Evolutionary conservation across 345 rosid genomes (phyloP), one percentile per base, ranked within the genome.

Genomic region (Pugionium dolabratum): DNA sequence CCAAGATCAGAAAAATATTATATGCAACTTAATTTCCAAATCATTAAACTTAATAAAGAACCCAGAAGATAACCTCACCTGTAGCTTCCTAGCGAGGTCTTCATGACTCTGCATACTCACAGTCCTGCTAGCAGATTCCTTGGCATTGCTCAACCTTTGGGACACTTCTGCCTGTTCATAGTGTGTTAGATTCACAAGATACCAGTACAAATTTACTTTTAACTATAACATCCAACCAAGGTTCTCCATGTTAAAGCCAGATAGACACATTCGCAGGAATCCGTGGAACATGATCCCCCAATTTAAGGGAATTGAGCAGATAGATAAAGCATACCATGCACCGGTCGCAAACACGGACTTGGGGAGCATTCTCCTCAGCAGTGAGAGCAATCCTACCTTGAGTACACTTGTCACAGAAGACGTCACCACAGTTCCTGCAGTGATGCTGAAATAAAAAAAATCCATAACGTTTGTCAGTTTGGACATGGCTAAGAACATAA

Each of bases 371-470:
- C 66, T 88, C 97, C 59, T 94, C 99, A 27, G 96, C 92, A 65
- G 93, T 94, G 54, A 94, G 95, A 71, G 95, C 93, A 76, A 80
- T 87, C 80, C 97, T 85, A 61, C 96, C 96, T 49, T 86, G 89
- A 29, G 94, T 95, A 58, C 99, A 95, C 79, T 91, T 91, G 86
- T 95, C 99, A 65, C 99, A 95, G 80, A 87, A 95, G 67, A 95
- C 87, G 75, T 95, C 99, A 54, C 99, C 97, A 70, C 97, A 95
- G 67, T 95, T 95, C 79, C 97, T 81, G 80, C 99, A 95, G 68
- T 94, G 99, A 79, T 94, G 99, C 97, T 90, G 93, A 29, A 67
- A 71, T 8, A 53, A 26, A 64, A 51, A 30, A 72, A 61, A 4
- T 34, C 41, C 61, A 59, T 30, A 56, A 54, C 43, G 28, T 53